A percentile compares a stretch with the other conserved stretches of the same genome.
Evolutionary conservation across 1,139 yeast genomes (phyloP).

Genomic region (Hyphopichia burtonii): DNA sequence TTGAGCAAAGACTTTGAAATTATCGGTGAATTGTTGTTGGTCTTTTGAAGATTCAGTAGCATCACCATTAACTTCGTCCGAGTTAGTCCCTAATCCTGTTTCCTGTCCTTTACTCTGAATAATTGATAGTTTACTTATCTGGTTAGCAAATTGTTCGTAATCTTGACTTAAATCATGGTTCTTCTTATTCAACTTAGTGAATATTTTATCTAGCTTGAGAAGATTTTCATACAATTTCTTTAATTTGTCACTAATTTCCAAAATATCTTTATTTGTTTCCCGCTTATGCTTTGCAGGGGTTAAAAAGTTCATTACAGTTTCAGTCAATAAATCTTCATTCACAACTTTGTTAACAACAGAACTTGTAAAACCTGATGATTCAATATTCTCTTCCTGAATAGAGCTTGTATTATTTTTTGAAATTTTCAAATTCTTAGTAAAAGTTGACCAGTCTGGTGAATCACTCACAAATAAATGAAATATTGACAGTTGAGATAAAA

Average conservation of each 20-base stretch:
- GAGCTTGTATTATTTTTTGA: constrained; percentile 20
- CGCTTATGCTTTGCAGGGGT: constrained; percentile 67
- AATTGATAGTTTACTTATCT: constrained; percentile 65
- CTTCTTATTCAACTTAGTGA: constrained; percentile 68
- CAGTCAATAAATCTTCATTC: constrained; percentile 69
- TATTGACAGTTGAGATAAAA: constrained; percentile 65
- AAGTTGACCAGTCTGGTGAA: constrained; percentile 81
- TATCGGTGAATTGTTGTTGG: constrained; percentile 17
- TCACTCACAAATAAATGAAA: constrained; percentile 74
- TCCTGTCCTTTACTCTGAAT: constrained; percentile 21
- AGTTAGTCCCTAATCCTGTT: background rate
- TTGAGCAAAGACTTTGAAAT: constrained; percentile 41
- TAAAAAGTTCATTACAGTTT: constrained; percentile 88
- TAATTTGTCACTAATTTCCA: constrained; percentile 79
- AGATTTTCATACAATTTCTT: constrained; percentile 84
- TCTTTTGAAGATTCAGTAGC: constrained; percentile 13
- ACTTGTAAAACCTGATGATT: constrained; percentile 17
- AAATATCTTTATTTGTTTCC: constrained; percentile 74
- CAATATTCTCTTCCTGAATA: constrained; percentile 16
- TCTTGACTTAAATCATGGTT: constrained; percentile 74
- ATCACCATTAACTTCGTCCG: background rate
- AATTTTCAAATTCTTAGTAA: constrained; percentile 60
- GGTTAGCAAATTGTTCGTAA: constrained; percentile 68
- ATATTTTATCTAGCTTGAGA: constrained; percentile 73
- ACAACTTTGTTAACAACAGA: constrained; percentile 43